Base-by-base conservation (phyloP, 73 alveolate species). In the Paramecium caudatum region DNA sequence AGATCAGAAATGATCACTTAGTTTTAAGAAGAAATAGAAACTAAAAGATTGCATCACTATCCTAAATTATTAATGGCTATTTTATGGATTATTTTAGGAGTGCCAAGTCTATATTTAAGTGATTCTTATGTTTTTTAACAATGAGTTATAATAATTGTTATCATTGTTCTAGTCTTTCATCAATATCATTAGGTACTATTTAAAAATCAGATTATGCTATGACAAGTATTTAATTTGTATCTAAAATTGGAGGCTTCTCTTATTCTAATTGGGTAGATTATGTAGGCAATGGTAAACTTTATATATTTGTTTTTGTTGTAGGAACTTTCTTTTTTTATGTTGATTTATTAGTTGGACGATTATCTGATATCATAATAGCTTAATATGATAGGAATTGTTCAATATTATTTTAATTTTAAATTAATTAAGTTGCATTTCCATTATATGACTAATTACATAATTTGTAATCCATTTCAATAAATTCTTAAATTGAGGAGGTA, bases 1-100 rank as follows among this genome's bases (percentile, higher is more conserved):
- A 37, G 88, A 74, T 74, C 88, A 7, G 88, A 74, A 34, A 19
- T 74, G 39, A 74, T 74, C 17, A 13, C 46, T 4, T 7, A 74
- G 43, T 74, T 12, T 45, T 74, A 37, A 2, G 68, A 74, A 21
- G 45, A 74, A 74, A 41, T 41, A 45, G 88, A 74, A 19, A 16
- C 45, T 1, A 74, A 74, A 39, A 2, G n/a, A 41, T 32, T 45
- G 36, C 21, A 17, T 19, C 45, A 41, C 19, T 74, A 74, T 74
- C 88, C 70, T 17, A 21, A 46, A 17, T 6, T 45, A 74, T 12
- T 46, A 37, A 3, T 39, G 4, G 21, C 15, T 12, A 2, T 74
- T 4, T 6, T 74, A 8, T 74, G 88, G 88, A 9, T 74, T 34
- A 10, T 74, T 19, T 74, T 41, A 16, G 69, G 70, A 27, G 16